Base-by-base conservation (phyloP, 1,139 yeast genomes). In the Saccharomyces hybrid region DNA sequence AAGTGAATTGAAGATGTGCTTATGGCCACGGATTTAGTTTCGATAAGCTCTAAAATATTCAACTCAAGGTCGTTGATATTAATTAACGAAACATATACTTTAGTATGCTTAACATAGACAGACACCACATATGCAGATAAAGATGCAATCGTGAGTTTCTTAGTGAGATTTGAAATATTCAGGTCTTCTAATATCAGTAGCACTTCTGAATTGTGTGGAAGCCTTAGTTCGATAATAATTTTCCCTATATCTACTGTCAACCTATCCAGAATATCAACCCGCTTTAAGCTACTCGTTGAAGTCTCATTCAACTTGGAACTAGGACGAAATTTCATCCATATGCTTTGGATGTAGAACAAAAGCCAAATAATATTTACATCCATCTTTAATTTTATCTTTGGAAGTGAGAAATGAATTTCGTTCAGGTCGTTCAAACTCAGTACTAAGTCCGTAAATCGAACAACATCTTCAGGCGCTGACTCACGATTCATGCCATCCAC, bases 291-390 rank as follows among this genome's bases (percentile, higher is more conserved):
- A 13, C n/a, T 19, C 42, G 42, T 14, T 1, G 42, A 34, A 14
- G 23, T 4, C 5, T 14, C 3, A 34, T 7, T 34, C 42, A 34
- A 14, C 5, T 47, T 13, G 2, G 25, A 27, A 16, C 28, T 34
- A 6, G 34, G 29, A n/a, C 50, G 46, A 46, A 51, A 19, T 49
- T 53, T 26, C 48, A 49, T 47, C 51, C 52, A 32, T 50, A 59
- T 54, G 11, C 56, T 53, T 28, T 38, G 53, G 9, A 62, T 48
- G 9, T 47, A 49, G 57, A 66, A 51, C 62, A 64, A 4, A 49
- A 68, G 52, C 73, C 73, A 69, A n/a, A 69, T 54, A 1, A 64
- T 27, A 50, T 62, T 62, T 3, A 65, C 62, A 55, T 67, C 71
- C 19, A 69, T 53, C 31, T 58, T 62, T 1, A 63, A 31, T 19